phyloP scores from a whole-genome alignment of 495 filamentous ascomycete species.

The Penicillium macrosclerotiorum region DNA sequence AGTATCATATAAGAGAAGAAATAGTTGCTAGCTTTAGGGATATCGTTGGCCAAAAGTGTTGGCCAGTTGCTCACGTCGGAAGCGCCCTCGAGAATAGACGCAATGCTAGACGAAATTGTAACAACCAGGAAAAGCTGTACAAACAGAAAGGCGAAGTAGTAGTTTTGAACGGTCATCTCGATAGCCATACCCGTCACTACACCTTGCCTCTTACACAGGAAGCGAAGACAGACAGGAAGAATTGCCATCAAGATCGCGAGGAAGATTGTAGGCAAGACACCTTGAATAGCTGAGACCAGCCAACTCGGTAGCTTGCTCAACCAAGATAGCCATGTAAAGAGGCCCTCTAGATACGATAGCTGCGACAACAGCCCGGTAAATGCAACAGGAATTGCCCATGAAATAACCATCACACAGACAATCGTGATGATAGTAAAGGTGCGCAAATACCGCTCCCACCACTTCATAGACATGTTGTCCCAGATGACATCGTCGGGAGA shows the following conservation, averaged over 20 bases:
- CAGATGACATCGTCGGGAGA: constrained; percentile 92
- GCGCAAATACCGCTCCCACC: constrained; percentile 88
- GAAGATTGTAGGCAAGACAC: constrained; percentile 78
- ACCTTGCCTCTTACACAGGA: constrained; percentile 73
- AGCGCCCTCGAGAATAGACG: constrained; percentile 61
- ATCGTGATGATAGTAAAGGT: constrained; percentile 62
- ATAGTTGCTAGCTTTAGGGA: constrained; percentile 90
- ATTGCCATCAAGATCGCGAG: constrained; percentile 77
- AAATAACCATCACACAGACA: constrained; percentile 74
- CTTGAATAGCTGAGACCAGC: constrained; percentile 72
- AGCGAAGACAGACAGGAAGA: constrained; percentile 74
- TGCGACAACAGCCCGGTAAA: constrained; percentile 82
- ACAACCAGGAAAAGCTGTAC: constrained; percentile 94
- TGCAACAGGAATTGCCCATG: constrained; percentile 89
- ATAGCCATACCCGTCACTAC: constrained; percentile 77
- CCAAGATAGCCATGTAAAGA: constrained; percentile 69
- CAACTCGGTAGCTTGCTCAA: constrained; percentile 59
- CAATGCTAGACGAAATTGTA: constrained; percentile 77
- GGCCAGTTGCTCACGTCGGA: constrained; percentile 62
- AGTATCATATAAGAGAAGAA: constrained; percentile 99
- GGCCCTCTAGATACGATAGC: constrained; percentile 61
- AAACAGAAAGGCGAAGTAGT: constrained; percentile 94
- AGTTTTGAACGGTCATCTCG: constrained; percentile 81
- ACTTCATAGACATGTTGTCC: constrained; percentile 96
- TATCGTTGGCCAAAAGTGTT: constrained; percentile 70